These are phyloP conservation scores for Aegilops umbellulata DNA, from an alignment of 176 grass and related monocot species.

Conservation along the genomic window DNA sequence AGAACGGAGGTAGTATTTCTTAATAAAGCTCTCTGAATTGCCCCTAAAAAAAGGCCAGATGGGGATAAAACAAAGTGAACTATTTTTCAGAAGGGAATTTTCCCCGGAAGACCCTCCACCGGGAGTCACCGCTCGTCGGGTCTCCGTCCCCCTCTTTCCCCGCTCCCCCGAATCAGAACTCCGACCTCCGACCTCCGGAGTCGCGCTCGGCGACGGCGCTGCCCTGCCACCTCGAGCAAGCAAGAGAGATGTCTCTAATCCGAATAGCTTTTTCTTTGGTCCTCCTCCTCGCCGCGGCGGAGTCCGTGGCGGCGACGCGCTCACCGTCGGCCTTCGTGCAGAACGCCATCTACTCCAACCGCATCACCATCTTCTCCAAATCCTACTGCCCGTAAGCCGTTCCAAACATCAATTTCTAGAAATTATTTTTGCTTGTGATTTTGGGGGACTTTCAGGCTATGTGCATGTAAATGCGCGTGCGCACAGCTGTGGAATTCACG, in stretches of 20 bases:
- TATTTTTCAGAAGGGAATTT: neutral
- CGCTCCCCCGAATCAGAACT: neutral
- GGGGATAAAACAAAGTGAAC: too few species aligned
- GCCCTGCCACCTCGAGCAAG: neutral
- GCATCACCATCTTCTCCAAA: conserved; percentile 95
- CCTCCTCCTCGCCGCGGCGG: conserved; percentile 44
- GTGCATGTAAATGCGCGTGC: neutral
- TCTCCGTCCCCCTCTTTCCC: neutral
- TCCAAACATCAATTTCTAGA: neutral
- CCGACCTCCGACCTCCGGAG: neutral
- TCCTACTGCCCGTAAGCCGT: conserved; percentile 76
- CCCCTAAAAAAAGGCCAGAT: too few species aligned
- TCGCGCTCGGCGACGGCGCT: neutral
- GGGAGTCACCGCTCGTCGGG: neutral
- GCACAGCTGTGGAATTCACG: neutral
- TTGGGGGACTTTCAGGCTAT: neutral
- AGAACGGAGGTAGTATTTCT: too few species aligned
- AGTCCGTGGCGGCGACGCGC: conserved; percentile 25
- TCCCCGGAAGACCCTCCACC: neutral
- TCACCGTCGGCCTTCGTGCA: conserved; percentile 81
- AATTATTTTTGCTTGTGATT: neutral
- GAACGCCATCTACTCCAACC: conserved; percentile 91
- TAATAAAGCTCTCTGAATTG: too few species aligned
- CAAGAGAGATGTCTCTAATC: conserved; percentile 4
- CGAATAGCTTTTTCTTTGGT: conserved; percentile 12